Percentiles rank a stretch among this genome's conserved stretches.
These are phyloP conservation scores for Aspergillus coremiiformis DNA, from an alignment of 495 filamentous ascomycete species.

Conservation along the genomic window DNA sequence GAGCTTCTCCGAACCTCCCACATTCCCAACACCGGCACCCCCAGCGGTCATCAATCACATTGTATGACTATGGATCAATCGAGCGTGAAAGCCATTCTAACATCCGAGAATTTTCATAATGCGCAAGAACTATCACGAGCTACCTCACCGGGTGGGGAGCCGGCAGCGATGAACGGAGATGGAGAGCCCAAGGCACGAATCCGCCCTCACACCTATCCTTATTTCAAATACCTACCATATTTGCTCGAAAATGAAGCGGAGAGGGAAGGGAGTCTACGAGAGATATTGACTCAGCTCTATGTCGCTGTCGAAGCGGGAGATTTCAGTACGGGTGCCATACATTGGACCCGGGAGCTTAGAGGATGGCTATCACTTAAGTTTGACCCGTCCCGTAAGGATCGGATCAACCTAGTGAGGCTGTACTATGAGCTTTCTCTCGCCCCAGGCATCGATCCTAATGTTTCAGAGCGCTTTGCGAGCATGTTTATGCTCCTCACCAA, in stretches of 20 bases:
- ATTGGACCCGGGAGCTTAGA: constrained; percentile 94
- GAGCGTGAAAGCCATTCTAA: constrained; percentile 33
- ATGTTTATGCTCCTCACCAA: constrained; percentile 94
- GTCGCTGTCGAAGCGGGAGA: constrained; percentile 86
- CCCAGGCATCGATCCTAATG: constrained; percentile 73
- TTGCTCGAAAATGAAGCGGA: constrained; percentile 67
- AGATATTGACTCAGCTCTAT: constrained; percentile 88
- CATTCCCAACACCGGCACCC: constrained; percentile 18
- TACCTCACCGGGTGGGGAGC: constrained; percentile 59
- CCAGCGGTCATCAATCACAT: constrained; percentile 10
- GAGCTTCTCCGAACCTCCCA: constrained; percentile 27
- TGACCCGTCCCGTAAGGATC: constrained; percentile 75
- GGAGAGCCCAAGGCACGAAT: constrained; percentile 56
- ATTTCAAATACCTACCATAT: constrained; percentile 84
- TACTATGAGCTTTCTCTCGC: constrained; percentile 94
- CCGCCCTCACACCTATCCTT: constrained; percentile 86
- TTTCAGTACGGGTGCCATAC: constrained; percentile 84
- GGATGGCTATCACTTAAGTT: constrained; percentile 97
- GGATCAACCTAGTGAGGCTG: constrained; percentile 75
- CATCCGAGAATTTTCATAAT: constrained; percentile 43
- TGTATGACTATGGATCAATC: constrained; percentile 36
- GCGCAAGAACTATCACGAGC: constrained; percentile 51
- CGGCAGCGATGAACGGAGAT: constrained; percentile 45
- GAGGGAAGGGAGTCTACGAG: constrained; percentile 64
- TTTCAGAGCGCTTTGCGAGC: constrained; percentile 85